Evolutionary conservation across 768 basidiomycete species (phyloP).

Genomic region (Trametes punicea): DNA sequence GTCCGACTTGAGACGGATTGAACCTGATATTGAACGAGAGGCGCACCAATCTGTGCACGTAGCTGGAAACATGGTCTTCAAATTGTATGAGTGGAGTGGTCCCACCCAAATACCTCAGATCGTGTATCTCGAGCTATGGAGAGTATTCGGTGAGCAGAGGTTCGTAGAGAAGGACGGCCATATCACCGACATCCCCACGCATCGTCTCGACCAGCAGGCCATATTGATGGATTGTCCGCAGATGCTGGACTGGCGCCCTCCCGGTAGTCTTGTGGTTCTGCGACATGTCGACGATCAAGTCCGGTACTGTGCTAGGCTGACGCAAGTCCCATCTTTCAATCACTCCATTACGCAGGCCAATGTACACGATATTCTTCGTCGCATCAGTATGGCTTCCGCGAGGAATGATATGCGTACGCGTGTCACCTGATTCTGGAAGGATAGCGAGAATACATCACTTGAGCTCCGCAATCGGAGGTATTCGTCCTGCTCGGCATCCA

Average conservation of each 20-base stretch:
- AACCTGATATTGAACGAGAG: neutral
- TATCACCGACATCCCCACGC: constrained; percentile 51
- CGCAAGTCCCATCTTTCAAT: constrained; percentile 21
- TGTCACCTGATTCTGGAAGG: neutral
- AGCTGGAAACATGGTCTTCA: constrained; percentile 56
- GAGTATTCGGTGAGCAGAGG: neutral
- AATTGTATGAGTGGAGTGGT: constrained; percentile 45
- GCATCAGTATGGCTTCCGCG: no score
- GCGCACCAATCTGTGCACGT: constrained; percentile 50
- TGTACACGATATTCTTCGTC: constrained; percentile 15
- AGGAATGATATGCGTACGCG: no score
- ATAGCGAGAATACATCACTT: constrained; percentile 11
- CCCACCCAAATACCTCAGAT: constrained; percentile 53
- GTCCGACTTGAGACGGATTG: neutral
- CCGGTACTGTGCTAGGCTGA: neutral
- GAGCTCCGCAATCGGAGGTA: neutral
- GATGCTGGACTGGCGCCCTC: constrained; percentile 48
- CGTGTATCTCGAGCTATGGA: constrained; percentile 56
- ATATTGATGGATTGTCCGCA: constrained; percentile 47
- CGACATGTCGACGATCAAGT: constrained; percentile 10
- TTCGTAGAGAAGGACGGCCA: no score
- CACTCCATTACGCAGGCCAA: constrained; percentile 17
- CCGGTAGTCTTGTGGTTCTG: neutral
- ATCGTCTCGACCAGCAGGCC: constrained; percentile 57
- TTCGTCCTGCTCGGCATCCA: constrained; percentile 6